Conservation (phyloP, 169 alveolate genomes). For the Miamiensis avidus region DNA sequence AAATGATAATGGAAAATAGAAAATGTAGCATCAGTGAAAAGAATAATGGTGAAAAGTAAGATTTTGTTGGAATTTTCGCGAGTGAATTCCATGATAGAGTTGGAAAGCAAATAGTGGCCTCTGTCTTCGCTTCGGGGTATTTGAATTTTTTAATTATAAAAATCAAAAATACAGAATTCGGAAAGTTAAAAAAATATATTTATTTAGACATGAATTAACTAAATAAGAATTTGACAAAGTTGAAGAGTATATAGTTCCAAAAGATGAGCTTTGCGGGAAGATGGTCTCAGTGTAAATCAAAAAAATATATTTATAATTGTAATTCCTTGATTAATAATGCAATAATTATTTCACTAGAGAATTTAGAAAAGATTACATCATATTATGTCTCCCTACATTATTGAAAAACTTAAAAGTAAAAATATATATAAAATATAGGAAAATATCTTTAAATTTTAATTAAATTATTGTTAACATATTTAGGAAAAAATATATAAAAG, state of each 20-base stretch:
- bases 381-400: constrained; percentile 1
- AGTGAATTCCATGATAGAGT: constrained; percentile 25
- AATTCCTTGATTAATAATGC: background rate
- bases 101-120: constrained; percentile 9
- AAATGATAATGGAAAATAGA: too few relatives aligned
- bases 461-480: background rate
- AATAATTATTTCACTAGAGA: background rate
- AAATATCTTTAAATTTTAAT: background rate
- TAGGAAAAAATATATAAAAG: constrained; percentile 22
- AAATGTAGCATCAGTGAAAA: too few relatives aligned
- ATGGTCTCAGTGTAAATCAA: background rate
- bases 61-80: background rate
- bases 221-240: constrained; percentile 6
- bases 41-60: too few relatives aligned
- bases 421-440: background rate
- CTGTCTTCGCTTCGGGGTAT: background rate
- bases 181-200: background rate
- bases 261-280: constrained; percentile 26
- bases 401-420: constrained; percentile 6
- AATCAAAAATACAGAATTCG: background rate
- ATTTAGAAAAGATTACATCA: constrained; percentile 4
- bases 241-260: constrained; percentile 3
- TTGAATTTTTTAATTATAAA: background rate
- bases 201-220: background rate
- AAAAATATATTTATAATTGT: background rate